A percentile compares a stretch with the other conserved stretches of the same genome.
These are phyloP conservation scores for Ceratocystis papillata DNA, from an alignment of 2,329 filamentous ascomycete genomes.

Conservation along the genomic window DNA sequence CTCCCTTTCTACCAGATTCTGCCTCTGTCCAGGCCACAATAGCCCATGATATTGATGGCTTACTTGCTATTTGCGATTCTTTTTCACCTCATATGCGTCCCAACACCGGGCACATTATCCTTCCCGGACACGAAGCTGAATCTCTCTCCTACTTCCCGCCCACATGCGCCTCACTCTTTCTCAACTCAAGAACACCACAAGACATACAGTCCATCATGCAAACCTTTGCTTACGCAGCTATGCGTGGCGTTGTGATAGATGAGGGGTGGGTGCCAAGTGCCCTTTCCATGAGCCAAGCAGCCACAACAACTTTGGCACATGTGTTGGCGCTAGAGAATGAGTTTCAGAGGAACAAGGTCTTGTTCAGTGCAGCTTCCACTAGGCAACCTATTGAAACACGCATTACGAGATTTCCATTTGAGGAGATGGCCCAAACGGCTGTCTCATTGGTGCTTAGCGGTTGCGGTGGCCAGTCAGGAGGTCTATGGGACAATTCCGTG, in stretches of 20 bases:
- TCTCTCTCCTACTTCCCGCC: background rate
- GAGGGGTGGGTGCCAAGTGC: constrained; percentile 7
- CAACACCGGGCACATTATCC: constrained; percentile 13
- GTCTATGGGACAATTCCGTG: constrained; percentile 6
- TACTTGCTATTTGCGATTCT: constrained; percentile 5
- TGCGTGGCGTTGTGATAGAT: background rate
- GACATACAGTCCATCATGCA: constrained; percentile 4
- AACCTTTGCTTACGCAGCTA: background rate
- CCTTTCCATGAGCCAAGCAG: constrained; percentile 8
- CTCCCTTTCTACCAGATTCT: background rate
- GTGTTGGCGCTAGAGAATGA: constrained; percentile 2
- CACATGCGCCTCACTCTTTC: constrained; percentile 14
- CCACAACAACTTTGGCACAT: background rate
- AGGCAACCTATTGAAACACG: background rate
- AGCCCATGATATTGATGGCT: constrained; percentile 1
- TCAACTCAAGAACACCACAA: background rate
- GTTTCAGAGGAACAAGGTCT: background rate
- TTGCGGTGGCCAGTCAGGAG: constrained; percentile 2
- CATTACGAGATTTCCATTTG: background rate
- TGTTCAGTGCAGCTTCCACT: constrained; percentile 3
- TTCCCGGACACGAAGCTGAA: background rate
- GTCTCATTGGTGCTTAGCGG: constrained; percentile 12
- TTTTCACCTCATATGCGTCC: constrained; percentile 14
- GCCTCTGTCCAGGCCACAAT: background rate
- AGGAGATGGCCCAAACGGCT: constrained; percentile 7